phyloP scores from a whole-genome alignment of 495 filamentous ascomycete species.

The Penicillium salamii region DNA sequence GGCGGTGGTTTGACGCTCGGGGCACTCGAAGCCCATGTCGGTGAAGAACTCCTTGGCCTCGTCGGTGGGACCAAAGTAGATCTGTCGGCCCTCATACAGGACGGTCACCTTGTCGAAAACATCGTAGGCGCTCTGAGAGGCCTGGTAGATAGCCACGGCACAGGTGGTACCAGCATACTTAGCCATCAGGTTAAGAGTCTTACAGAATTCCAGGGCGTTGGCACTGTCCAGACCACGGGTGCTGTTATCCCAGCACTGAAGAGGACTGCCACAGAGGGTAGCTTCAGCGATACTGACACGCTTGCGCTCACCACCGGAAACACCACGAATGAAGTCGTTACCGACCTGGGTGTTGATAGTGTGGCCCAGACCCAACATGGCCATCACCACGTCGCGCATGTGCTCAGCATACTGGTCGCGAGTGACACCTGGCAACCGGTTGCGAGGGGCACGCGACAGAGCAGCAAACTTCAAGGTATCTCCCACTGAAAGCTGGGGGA shows the following conservation, averaged over 20 bases:
- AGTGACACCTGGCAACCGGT: slow-evolving; percentile 46
- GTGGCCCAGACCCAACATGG: slow-evolving; percentile 58
- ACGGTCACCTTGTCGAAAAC: slow-evolving; percentile 62
- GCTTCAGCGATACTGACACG: slow-evolving; percentile 55
- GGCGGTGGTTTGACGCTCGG: slow-evolving; percentile 62
- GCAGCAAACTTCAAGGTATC: slow-evolving; percentile 65
- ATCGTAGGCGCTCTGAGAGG: slow-evolving; percentile 78
- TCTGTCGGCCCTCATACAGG: slow-evolving; percentile 63
- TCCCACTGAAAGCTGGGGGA: slow-evolving; percentile 63
- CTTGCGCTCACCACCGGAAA: slow-evolving; percentile 84
- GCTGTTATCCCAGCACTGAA: slow-evolving; percentile 85
- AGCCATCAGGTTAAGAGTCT: slow-evolving; percentile 72
- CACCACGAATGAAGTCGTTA: slow-evolving; percentile 80
- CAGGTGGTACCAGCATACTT: slow-evolving; percentile 74
- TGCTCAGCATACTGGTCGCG: slow-evolving; percentile 46
- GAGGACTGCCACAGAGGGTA: slow-evolving; percentile 68
- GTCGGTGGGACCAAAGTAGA: slow-evolving; percentile 63
- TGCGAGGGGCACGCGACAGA: slow-evolving; percentile 48
- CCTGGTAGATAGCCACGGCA: slow-evolving; percentile 83
- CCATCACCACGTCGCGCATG: slow-evolving; percentile 61
- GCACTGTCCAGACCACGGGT: slow-evolving; percentile 83
- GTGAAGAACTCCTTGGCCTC: slow-evolving; percentile 65
- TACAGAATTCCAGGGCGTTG: slow-evolving; percentile 73
- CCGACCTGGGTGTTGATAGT: slow-evolving; percentile 58
- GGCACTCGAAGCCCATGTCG: slow-evolving; percentile 61